Percentiles rank a stretch among this genome's conserved stretches.
Conservation (phyloP, 257 asterid genomes). For the Oldenlandia corymbosa region DNA sequence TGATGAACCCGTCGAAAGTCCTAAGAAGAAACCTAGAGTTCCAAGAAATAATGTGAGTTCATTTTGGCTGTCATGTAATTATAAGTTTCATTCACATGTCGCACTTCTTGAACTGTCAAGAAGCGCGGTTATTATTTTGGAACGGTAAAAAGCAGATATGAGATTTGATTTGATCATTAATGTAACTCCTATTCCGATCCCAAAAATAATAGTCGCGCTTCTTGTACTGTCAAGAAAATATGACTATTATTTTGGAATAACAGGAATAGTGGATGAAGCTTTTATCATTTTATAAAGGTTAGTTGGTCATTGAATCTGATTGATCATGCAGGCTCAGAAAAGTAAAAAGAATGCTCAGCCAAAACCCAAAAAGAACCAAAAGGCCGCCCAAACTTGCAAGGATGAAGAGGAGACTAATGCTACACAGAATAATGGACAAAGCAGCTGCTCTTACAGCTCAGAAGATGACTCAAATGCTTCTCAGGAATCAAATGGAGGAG, state of each 20-base stretch:
- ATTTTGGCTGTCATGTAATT: neutral
- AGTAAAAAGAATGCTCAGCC: constrained; percentile 24
- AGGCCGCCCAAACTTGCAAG: constrained; percentile 17
- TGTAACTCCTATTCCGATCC: too few relatives aligned
- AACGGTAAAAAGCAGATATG: too few relatives aligned
- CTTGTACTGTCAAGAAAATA: too few relatives aligned
- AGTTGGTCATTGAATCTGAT: constrained; percentile 14
- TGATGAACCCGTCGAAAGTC: constrained; percentile 18
- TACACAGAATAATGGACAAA: constrained; percentile 24
- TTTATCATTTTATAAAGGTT: too few relatives aligned
- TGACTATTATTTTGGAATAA: too few relatives aligned
- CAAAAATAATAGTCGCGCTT: too few relatives aligned
- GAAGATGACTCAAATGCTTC: constrained; percentile 51
- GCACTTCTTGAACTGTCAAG: too few relatives aligned
- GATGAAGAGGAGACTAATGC: constrained; percentile 36
- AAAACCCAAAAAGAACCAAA: constrained; percentile 45
- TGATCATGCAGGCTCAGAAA: constrained; percentile 32
- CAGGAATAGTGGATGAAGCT: too few relatives aligned
- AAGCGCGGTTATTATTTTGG: too few relatives aligned
- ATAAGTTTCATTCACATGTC: neutral
- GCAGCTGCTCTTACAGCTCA: constrained; percentile 41
- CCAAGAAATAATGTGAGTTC: constrained; percentile 43
- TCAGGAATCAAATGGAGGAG: constrained; percentile 35
- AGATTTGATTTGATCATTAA: too few relatives aligned
- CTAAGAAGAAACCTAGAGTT: constrained; percentile 47